A percentile compares a stretch with the other conserved stretches of the same genome.
Conservation (phyloP, 2,329 filamentous ascomycete genomes). For the Calonectria montana region DNA sequence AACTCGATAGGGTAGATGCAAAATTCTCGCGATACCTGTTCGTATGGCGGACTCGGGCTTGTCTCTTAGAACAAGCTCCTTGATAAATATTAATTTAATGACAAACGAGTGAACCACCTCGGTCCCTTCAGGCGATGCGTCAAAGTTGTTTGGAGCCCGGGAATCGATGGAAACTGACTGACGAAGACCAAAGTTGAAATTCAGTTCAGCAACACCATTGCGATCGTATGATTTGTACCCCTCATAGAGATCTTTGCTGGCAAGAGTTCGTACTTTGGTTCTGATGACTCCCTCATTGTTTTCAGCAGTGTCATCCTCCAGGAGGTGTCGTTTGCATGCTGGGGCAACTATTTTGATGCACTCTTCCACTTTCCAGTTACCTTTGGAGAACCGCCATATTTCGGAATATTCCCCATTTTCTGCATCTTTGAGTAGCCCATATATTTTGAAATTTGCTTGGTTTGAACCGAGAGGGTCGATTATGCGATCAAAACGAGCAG, state of each 20-base stretch:
- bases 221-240: not conserved
- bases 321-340: not conserved
- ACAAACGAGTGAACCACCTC: not conserved
- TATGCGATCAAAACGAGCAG: not conserved
- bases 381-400: not conserved
- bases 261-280: not conserved
- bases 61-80: not conserved
- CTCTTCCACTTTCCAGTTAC: not conserved
- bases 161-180: not conserved
- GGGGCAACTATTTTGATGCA: not conserved
- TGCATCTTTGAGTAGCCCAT: not conserved
- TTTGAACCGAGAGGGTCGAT: not conserved
- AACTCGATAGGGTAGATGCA: not conserved
- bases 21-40: not conserved
- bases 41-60: not conserved
- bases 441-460: not conserved
- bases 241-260: not conserved
- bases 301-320: not conserved
- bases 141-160: not conserved
- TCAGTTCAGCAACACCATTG: not conserved
- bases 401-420: not conserved
- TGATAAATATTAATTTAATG: not conserved
- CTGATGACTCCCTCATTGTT: not conserved
- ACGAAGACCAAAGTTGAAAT: not conserved
- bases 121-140: not conserved